Evolutionary conservation across 2,329 filamentous ascomycete genomes (phyloP), one percentile per base, ranked within the genome.

Genomic region (Neopestalotiopsis rosae): DNA sequence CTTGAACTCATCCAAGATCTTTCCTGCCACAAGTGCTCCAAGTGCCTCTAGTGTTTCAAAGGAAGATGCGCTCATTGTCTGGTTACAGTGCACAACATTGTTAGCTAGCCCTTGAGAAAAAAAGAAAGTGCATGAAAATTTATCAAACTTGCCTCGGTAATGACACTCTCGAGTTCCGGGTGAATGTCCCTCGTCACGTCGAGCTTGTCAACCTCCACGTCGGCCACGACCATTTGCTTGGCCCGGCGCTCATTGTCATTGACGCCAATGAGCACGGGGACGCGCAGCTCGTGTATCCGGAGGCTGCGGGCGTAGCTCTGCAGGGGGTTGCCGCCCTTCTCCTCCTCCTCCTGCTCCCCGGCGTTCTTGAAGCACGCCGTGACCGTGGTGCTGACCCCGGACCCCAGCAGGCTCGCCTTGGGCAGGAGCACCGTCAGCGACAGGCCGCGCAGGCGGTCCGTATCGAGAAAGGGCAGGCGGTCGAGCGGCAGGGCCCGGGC

Each of bases 251-350:
- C 92, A 74, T 94, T 92, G 28, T 82, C 78, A 74, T 95, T 94
- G 34, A 95, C 87, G 0, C 92, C 92, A 61, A 95, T 88, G 64
- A 95, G 78, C 40, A 89, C 90, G 32, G 92, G 90, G 10, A 94
- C 84, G 49, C 85, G 85, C 65, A 94, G 77, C 24, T 87, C 85
- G 61, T 86, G 84, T 9, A 94, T 77, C 49, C 83, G 82, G 61
- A 92, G 76, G 52, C 78, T 74, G 12, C 76, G 77, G 69, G 76
- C 70, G 73, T 76, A 74, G 73, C 77, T 74, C 61, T 72, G 70
- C 20, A 76, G 69, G 7, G 74, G 77, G 69, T 76, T 77, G 45
- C 45, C 45, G n/a, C 14, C 45, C 56, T 61, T 69, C 45, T 76
- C 76, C 49, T 75, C 69, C 17, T 68, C 75, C 69, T 71, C 78